Base-by-base conservation (phyloP, 108 stramenopile species). In the Cyclotella choctawhatcheeana region DNA sequence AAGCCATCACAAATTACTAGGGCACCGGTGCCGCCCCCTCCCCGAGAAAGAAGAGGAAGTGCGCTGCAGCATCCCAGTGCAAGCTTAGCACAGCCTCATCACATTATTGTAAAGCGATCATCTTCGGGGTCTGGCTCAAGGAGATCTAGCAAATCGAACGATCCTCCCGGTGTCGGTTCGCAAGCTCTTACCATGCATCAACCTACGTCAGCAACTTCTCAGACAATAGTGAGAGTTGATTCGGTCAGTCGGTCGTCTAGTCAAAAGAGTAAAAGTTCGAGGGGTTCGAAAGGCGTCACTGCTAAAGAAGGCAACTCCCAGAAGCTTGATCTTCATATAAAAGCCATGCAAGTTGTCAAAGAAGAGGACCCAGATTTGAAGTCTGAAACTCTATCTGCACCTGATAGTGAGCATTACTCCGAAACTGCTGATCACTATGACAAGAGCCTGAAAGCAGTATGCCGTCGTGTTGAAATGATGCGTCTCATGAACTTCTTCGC, bases 401-500 rank as follows among this genome's bases (percentile, higher is more conserved):
- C 47, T 4, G 18, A n/a, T n/a, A n/a, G 47, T n/a, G 4, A n/a
- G n/a, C n/a, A 4, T 2, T 31, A 56, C 34, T 43, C 56, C 20
- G 48, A 71, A 27, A 71, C 70, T 2, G 52, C 69, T n/a, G 22
- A 59, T 21, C 34, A 77, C 26, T 77, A 64, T 35, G 69, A 77
- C 56, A 58, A 33, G 3, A 67, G 61, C 58, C 20, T 79, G 40
- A 61, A 52, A 58, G 32, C 63, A 25, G 37, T 71, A 25, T 61
- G 13, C 14, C 58, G 77, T 26, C 65, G 59, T 5, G 33, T 67
- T 32, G 77, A 79, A 44, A 70, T 64, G 31, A 71, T 79, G 77
- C 30, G 55, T 26, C 59, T 60, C 21, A 60, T 65, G 61, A 71
- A 79, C 58, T 35, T 50, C 40, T 53, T 71, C 30, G 50, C 77